Percentiles rank a stretch among this genome's conserved stretches.
phyloP scores from a whole-genome alignment of 2,329 filamentous ascomycete species.

The Bipolaris zeicola region DNA sequence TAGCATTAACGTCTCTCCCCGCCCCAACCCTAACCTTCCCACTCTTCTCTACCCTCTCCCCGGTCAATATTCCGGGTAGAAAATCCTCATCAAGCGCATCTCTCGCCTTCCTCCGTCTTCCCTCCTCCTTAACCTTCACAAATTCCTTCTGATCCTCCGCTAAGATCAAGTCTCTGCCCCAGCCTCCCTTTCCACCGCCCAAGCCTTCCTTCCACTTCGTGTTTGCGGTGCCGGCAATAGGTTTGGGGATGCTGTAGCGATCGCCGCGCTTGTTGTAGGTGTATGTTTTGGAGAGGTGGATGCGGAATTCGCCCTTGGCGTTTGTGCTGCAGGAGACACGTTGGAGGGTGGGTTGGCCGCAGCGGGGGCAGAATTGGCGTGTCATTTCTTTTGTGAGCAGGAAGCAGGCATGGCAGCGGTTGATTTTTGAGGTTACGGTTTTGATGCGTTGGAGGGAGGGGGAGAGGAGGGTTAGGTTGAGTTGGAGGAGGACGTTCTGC shows the following conservation, averaged over 20 bases:
- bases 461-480: conserved; percentile 90
- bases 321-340: conserved; percentile 86
- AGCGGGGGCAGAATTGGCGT: conserved; percentile 91
- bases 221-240: conserved; percentile 77
- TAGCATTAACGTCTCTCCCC: conserved; percentile 84
- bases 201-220: conserved; percentile 67
- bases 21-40: conserved; percentile 81
- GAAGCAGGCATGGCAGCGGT: conserved; percentile 85
- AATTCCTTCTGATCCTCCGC: conserved; percentile 98
- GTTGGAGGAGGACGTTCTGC: conserved; percentile 94
- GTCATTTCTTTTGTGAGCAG: conserved; percentile 78
- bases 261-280: conserved; percentile 95
- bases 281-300: conserved; percentile 93
- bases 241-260: conserved; percentile 90
- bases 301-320: conserved; percentile 75
- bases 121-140: conserved; percentile 64
- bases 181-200: conserved; percentile 82
- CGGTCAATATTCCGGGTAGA: conserved; percentile 81
- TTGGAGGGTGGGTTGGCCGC: conserved; percentile 84
- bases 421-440: conserved; percentile 83
- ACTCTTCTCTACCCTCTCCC: conserved; percentile 65
- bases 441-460: conserved; percentile 79
- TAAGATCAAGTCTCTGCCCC: conserved; percentile 82
- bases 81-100: conserved; percentile 97
- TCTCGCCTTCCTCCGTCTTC: conserved; percentile 70